Evolutionary conservation across 208 protist genomes (phyloP).

Genomic region (Leishmania amazonensis): DNA sequence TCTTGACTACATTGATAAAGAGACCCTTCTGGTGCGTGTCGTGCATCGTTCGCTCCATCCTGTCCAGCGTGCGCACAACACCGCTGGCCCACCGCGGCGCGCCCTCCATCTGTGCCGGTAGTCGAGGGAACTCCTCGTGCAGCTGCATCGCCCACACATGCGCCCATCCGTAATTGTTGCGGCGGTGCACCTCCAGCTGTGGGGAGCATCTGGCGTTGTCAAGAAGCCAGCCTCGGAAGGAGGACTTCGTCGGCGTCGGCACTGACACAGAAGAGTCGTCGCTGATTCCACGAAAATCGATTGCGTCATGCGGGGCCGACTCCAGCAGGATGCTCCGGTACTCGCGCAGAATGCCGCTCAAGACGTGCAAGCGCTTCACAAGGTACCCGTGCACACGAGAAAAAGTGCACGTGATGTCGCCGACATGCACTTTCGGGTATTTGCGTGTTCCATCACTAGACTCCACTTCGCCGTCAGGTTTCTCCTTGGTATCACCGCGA

Average conservation of each 20-base stretch:
- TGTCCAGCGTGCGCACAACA: constrained; percentile 36
- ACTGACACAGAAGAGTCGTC: background rate
- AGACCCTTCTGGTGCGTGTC: constrained; percentile 40
- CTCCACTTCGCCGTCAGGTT: constrained; percentile 49
- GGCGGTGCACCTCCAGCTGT: constrained; percentile 20
- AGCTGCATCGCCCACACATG: constrained; percentile 48
- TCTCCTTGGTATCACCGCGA: background rate
- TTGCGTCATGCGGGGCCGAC: background rate
- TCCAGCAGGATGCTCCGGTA: constrained; percentile 36
- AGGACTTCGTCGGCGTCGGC: background rate
- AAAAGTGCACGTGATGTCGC: constrained; percentile 17
- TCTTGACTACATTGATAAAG: constrained; percentile 51
- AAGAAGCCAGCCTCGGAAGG: constrained; percentile 1
- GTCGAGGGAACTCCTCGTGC: constrained; percentile 24
- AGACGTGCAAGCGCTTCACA: constrained; percentile 65
- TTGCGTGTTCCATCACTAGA: constrained; percentile 39
- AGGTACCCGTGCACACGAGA: constrained; percentile 59
- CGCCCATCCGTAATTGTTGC: constrained; percentile 30
- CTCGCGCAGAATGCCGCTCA: constrained; percentile 68
- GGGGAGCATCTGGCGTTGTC: constrained; percentile 21
- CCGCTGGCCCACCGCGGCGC: constrained; percentile 21
- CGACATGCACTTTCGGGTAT: constrained; percentile 16
- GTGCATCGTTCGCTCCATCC: constrained; percentile 58
- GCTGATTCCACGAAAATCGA: background rate
- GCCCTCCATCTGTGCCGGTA: constrained; percentile 56